Conservation (phyloP, 768 basidiomycete genomes). For the Daedaleopsis sinensis region DNA sequence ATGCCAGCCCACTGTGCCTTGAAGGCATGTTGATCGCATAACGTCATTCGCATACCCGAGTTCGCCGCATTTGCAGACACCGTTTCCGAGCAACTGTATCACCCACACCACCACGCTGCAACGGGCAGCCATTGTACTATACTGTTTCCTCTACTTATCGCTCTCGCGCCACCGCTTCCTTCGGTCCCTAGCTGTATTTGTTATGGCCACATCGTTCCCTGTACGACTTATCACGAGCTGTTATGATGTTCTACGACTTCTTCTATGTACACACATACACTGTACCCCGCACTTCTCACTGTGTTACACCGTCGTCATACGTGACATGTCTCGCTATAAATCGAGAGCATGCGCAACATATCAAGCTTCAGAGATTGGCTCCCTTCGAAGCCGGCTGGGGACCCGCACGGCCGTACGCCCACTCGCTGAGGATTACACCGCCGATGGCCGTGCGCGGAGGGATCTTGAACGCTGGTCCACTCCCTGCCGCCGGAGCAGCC, state of each 20-base stretch:
- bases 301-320: background rate
- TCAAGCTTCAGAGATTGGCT: constrained; percentile 9
- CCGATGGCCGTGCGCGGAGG: constrained; percentile 80
- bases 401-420: constrained; percentile 65
- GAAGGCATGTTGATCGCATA: constrained; percentile 11
- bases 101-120: background rate
- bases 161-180: background rate
- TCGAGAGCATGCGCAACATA: background rate
- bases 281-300: background rate
- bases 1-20: constrained; percentile 6
- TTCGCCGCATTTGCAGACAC: background rate
- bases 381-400: constrained; percentile 17
- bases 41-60: constrained; percentile 4
- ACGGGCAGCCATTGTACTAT: background rate
- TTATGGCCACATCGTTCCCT: background rate
- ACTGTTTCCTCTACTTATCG: background rate
- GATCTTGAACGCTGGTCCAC: constrained; percentile 56
- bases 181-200: background rate
- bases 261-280: background rate
- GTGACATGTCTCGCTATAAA: background rate
- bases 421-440: constrained; percentile 82
- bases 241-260: background rate
- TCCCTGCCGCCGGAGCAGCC: constrained; percentile 25
- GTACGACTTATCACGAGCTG: background rate
- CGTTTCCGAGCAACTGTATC: background rate